Evolutionary conservation across 495 filamentous ascomycete genomes (phyloP).

Genomic region (Copromyces sp.): DNA sequence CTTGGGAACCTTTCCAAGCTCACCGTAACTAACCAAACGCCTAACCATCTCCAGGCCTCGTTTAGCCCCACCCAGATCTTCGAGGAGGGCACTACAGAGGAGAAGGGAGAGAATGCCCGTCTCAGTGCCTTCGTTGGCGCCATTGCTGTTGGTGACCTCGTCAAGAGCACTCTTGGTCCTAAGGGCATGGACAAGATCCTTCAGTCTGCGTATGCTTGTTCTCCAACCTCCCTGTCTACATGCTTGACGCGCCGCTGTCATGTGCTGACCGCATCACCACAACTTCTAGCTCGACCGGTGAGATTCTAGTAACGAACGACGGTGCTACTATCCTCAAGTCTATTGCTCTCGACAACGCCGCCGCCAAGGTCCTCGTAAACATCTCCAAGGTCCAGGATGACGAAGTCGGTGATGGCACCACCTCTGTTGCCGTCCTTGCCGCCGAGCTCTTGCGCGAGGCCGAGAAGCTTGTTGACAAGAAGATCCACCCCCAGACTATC

Average conservation of each 20-base stretch:
- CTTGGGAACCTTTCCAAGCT: not conserved
- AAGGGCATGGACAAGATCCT: conserved; percentile 99
- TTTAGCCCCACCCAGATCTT: conserved; percentile 96
- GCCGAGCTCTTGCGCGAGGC: conserved; percentile 93
- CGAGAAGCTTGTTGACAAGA: conserved; percentile 91
- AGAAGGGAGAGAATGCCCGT: conserved; percentile 99
- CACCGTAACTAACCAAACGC: not conserved
- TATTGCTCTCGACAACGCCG: conserved; percentile 97
- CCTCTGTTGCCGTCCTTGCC: conserved; percentile 77
- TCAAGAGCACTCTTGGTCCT: conserved; percentile 93
- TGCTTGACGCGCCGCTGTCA: not conserved
- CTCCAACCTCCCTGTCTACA: not conserved
- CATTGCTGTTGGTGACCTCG: conserved; percentile 91
- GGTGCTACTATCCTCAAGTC: conserved; percentile 96
- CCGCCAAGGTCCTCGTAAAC: conserved; percentile 94
- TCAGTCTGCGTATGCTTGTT: conserved; percentile 72
- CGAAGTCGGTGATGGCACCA: conserved; percentile 92
- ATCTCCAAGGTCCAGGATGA: conserved; percentile 99
- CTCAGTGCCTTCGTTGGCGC: conserved; percentile 93
- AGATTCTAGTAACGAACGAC: conserved; percentile 98
- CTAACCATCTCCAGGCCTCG: conserved; percentile 29
- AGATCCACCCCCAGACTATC: conserved; percentile 98
- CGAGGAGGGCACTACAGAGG: conserved; percentile 90
- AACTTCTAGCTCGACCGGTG: conserved; percentile 68
- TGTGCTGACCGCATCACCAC: conserved; percentile 16